These are phyloP conservation scores for Plasmodium knowlesi DNA, from an alignment of 169 alveolate species.

Conservation along the genomic window DNA sequence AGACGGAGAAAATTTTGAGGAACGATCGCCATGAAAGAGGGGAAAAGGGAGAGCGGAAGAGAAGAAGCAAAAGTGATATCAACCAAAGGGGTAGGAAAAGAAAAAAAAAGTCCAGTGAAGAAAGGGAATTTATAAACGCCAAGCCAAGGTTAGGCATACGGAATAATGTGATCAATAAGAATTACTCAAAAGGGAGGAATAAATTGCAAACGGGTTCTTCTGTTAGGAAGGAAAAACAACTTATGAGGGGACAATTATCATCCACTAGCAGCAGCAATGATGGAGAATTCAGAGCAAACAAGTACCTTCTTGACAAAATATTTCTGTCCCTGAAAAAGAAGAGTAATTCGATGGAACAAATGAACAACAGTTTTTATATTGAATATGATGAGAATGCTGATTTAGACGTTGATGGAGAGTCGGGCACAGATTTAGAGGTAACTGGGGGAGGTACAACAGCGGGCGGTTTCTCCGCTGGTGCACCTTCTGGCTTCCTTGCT, in stretches of 20 bases:
- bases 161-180: not conserved
- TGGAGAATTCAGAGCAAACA: conserved; percentile 4
- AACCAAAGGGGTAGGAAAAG: not conserved
- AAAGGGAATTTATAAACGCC: not conserved
- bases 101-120: not conserved
- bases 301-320: not conserved
- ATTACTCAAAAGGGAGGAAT: not conserved
- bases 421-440: not conserved
- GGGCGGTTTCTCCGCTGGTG: not conserved
- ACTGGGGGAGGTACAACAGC: not conserved
- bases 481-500: not conserved
- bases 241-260: not conserved
- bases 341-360: not conserved
- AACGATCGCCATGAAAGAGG: not conserved
- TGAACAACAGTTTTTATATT: conserved; percentile 18
- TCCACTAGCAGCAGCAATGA: conserved; percentile 13
- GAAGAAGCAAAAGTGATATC: not conserved
- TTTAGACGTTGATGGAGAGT: not conserved
- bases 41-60: not conserved
- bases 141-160: not conserved
- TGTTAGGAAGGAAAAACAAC: not conserved
- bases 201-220: not conserved
- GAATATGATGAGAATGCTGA: conserved; percentile 1
- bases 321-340: conserved; percentile 7
- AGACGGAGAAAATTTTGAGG: not conserved